Evolutionary conservation across 2,329 filamentous ascomycete genomes (phyloP), one percentile per base, ranked within the genome.

Genomic region (Neonectria faginata): DNA sequence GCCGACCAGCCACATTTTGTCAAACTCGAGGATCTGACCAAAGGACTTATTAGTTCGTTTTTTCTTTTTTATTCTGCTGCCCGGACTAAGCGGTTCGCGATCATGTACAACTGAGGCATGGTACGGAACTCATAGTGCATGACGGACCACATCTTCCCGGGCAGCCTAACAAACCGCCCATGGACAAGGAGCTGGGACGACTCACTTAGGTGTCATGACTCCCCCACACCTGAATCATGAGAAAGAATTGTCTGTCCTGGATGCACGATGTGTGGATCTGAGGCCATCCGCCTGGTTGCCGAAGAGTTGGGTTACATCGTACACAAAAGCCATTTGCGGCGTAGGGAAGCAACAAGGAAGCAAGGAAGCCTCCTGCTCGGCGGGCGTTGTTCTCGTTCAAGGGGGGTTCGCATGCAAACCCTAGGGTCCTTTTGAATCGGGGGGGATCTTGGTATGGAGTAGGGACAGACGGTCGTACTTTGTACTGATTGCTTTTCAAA

Each of bases 141-240:
- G 41, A 57, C 45, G 25, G 44, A 27, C 44, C 53, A 45, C 33
- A 27, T 36, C 47, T 41, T 54, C 31, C 50, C 51, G 55, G 27
- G 27, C 42, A 31, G 50, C 18, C 22, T 29, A 22, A 41, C 31
- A 41, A 16, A 31, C 27, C 29, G 25, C 16, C 29, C 48, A 31
- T 36, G 25, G 47, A 33, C 47, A 51, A 29, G 45, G 45, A n/a
- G 25, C 20, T n/a, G 16, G 22, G 44, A 57, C 60, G 60, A 57
- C 54, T 62, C 60, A 57, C 48, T 27, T 31, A 48, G 31, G 41
- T 45, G 60, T 53, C 48, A 57, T 48, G 60, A 52, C 50, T 54
- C 47, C 27, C 27, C 41, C 54, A 54, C 31, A 48, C 54, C 48
- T 62, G 54, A 62, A 57, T 62, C 60, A 42, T 62, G 60, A 58